These are phyloP conservation scores for Pezicula rhizophila DNA, from an alignment of 2,329 filamentous ascomycete species.

Conservation along the genomic window DNA sequence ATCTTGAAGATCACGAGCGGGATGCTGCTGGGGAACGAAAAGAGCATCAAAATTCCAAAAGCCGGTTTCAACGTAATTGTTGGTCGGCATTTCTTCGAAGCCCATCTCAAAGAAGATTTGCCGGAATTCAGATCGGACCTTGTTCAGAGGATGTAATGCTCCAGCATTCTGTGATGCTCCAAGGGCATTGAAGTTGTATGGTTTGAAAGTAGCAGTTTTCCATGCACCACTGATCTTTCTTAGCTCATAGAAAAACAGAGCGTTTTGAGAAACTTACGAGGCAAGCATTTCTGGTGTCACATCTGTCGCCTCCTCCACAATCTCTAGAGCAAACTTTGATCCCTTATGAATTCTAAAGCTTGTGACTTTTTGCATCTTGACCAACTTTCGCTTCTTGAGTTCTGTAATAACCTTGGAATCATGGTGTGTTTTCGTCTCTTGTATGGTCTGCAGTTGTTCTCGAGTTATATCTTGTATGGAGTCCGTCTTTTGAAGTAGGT, in stretches of 20 bases:
- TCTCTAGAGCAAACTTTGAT: conserved; percentile 79
- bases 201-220: conserved; percentile 87
- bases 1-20: conserved; percentile 93
- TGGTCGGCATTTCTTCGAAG: conserved; percentile 96
- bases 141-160: conserved; percentile 70
- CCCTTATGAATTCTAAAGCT: conserved; percentile 81
- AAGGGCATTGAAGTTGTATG: conserved; percentile 68
- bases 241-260: conserved; percentile 3
- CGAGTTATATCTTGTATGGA: conserved; percentile 75
- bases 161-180: conserved; percentile 56
- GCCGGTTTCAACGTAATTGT: conserved; percentile 87
- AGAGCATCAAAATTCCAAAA: conserved; percentile 99
- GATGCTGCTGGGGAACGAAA: conserved; percentile 95
- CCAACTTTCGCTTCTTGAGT: conserved; percentile 85
- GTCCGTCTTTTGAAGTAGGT: conserved; percentile 42
- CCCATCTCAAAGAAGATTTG: conserved; percentile 99
- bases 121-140: conserved; percentile 91
- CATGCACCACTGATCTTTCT: conserved; percentile 60
- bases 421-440: conserved; percentile 59
- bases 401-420: conserved; percentile 75
- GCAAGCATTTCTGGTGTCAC: conserved; percentile 89
- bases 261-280: conserved; percentile 32
- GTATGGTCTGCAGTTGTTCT: conserved; percentile 68
- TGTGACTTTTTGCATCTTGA: conserved; percentile 77
- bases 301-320: conserved; percentile 90